Evolutionary conservation across 805 yeast genomes (phyloP).

Genomic region (Suhomyces tanzawaensis): DNA sequence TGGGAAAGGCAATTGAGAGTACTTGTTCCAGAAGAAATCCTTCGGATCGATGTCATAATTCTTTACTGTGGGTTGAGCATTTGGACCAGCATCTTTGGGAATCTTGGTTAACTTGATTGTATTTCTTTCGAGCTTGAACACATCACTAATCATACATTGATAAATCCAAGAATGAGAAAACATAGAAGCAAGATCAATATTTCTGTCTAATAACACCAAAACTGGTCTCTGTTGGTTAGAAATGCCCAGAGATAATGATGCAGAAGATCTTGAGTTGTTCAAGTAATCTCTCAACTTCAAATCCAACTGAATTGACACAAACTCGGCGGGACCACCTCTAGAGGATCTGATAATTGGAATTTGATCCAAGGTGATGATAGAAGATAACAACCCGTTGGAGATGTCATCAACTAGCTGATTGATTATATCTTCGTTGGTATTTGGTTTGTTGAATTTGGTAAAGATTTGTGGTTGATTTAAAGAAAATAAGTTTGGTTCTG

Average conservation of each 20-base stretch:
- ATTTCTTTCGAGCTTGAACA: constrained; percentile 76
- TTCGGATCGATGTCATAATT: constrained; percentile 86
- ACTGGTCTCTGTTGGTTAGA: constrained; percentile 60
- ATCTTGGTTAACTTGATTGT: constrained; percentile 61
- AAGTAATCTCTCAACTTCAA: constrained; percentile 81
- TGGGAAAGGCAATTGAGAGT: constrained; percentile 89
- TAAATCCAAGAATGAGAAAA: constrained; percentile 97
- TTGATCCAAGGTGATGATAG: constrained; percentile 71
- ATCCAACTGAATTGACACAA: constrained; percentile 85
- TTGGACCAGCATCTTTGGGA: constrained; percentile 14
- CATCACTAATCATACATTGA: constrained; percentile 94
- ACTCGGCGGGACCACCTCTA: constrained; percentile 91
- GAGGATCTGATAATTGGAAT: constrained; percentile 92
- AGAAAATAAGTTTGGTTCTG: constrained; percentile 88
- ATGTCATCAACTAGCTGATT: constrained; percentile 64
- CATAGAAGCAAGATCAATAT: constrained; percentile 89
- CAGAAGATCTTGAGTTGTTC: constrained; percentile 52
- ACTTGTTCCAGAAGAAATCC: constrained; percentile 88
- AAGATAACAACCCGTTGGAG: constrained; percentile 77
- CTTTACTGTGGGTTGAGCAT: constrained; percentile 38
- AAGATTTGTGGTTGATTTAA: constrained; percentile 68
- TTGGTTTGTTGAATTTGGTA: constrained; percentile 65
- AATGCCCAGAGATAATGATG: constrained; percentile 6
- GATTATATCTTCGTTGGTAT: constrained; percentile 72
- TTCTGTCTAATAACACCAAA: constrained; percentile 79